Percentiles rank a stretch among this genome's conserved stretches.
phyloP scores from a whole-genome alignment of 106 monocot species.

The Acorus calamus region DNA sequence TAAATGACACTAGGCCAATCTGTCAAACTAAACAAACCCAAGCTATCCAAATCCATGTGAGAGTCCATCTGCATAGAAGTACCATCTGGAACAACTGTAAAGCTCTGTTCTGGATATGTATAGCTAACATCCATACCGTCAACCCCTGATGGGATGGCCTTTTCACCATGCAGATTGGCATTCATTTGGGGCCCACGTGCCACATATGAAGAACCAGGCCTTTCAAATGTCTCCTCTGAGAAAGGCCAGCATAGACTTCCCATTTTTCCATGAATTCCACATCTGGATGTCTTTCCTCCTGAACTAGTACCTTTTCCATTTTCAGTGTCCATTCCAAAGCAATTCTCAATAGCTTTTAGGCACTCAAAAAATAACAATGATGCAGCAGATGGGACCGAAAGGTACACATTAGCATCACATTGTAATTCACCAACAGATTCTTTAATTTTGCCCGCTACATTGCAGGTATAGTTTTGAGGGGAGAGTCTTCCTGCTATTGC shows the following conservation, averaged over 20 bases:
- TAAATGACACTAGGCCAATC: slow-evolving; percentile 62
- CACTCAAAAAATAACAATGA: slow-evolving; percentile 47
- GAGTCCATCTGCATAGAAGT: slow-evolving; percentile 9
- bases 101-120: no score
- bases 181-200: no score
- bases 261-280: no score
- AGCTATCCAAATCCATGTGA: slow-evolving; percentile 20
- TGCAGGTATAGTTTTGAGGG: slow-evolving; percentile 21
- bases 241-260: no score
- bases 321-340: slow-evolving; percentile 16
- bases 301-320: no score
- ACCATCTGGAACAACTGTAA: no score
- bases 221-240: no score
- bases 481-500: slow-evolving; percentile 54
- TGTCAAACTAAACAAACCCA: slow-evolving; percentile 25
- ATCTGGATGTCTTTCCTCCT: no score
- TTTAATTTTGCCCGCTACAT: slow-evolving; percentile 6
- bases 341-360: slow-evolving; percentile 60
- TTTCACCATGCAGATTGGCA: no score
- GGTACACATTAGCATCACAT: not conserved
- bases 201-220: no score
- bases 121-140: no score
- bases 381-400: slow-evolving; percentile 23
- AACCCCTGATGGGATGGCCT: no score
- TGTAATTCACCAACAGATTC: not conserved